These are phyloP conservation scores for Uncinocarpus reesii DNA, from an alignment of 2,329 filamentous ascomycete genomes.

Conservation along the genomic window DNA sequence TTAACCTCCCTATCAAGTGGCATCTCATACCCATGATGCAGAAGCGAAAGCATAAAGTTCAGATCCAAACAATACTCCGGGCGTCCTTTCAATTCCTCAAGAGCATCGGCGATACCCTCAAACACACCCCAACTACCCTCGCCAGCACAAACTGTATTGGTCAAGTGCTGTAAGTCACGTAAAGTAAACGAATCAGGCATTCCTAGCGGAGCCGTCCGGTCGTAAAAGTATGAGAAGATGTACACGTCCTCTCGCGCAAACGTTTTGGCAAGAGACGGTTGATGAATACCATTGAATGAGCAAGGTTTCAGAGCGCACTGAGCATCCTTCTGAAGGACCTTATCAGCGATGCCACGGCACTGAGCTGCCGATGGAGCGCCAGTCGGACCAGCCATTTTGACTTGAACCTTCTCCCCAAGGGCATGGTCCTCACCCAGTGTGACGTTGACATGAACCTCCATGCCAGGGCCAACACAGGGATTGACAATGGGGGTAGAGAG, in stretches of 20 bases:
- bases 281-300: constrained; percentile 95
- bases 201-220: constrained; percentile 83
- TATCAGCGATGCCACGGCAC: constrained; percentile 82
- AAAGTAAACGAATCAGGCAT: constrained; percentile 98
- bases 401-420: constrained; percentile 53
- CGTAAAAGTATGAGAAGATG: constrained; percentile 96
- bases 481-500: constrained; percentile 61
- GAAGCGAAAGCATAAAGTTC: constrained; percentile 86
- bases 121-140: constrained; percentile 72
- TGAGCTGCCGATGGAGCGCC: constrained; percentile 62
- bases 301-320: constrained; percentile 78
- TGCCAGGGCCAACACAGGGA: constrained; percentile 76
- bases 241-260: constrained; percentile 87
- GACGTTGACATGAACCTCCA: constrained; percentile 62
- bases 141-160: constrained; percentile 73
- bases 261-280: constrained; percentile 83
- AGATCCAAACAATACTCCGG: constrained; percentile 91
- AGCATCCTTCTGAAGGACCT: constrained; percentile 77
- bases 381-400: constrained; percentile 81
- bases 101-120: constrained; percentile 59
- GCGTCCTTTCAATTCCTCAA: constrained; percentile 67
- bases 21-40: constrained; percentile 97
- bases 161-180: constrained; percentile 75
- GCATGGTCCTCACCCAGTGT: constrained; percentile 56
- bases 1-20: constrained; percentile 90